Evolutionary conservation across 2,329 filamentous ascomycete species (phyloP), one percentile per base, ranked within the genome.

Genomic region (Zymoseptoria crescenta): DNA sequence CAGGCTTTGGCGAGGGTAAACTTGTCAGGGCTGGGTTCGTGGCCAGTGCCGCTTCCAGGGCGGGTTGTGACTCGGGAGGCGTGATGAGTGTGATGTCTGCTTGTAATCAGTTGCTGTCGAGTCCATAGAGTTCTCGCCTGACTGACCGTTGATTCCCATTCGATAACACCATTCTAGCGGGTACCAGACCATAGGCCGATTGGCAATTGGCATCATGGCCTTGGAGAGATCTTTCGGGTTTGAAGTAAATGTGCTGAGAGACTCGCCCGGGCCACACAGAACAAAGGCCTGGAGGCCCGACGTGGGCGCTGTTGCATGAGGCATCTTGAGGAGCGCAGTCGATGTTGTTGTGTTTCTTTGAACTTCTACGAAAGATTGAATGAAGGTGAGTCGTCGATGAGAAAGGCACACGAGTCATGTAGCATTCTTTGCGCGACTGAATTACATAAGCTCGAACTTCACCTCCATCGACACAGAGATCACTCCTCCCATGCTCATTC

Each of bases 111-210:
- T 20, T 41, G 7, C 27, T 19, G 9, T 50, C 6, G 28, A n/a
- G 7, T 9, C 7, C 5, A 16, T 8, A 20, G 8, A 2, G 13
- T n/a, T 4, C 19, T n/a, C 19, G 49, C 13, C 29, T 58, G 16
- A 52, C 56, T 54, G 51, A 89, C 87, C 81, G 69, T 86, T 88
- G 65, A 92, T 84, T 66, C 89, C 89, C 73, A 87, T 89, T 45
- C 89, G 84, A 70, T 91, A 88, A 74, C 89, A 93, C 76, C 90
- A 93, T 68, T 93, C 89, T 49, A 94, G 83, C 5, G 89, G 87
- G 72, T 94, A 94, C 88, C 90, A 93, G 52, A 94, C 87, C 89
- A 94, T 94, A 1, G 89, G 89, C 66, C 89, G 77, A 73, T 94
- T 94, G 41, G 89, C 89, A 60, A 94, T 88, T 5, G 89, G 89